phyloP scores from a whole-genome alignment of 495 filamentous ascomycete species.

The Cetradonia linearis region DNA sequence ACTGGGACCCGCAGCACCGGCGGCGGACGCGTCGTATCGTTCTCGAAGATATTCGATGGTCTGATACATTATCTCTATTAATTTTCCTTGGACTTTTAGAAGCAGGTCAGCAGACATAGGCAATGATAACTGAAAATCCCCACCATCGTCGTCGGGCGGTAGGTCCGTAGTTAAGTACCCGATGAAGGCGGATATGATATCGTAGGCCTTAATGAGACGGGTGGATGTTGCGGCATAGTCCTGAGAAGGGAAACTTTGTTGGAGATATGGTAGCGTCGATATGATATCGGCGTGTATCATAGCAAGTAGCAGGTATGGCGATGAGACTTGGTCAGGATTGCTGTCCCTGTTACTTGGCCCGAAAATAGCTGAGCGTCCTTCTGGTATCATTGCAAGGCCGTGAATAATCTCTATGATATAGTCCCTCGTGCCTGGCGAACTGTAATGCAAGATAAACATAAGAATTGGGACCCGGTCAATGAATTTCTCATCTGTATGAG shows the following conservation, averaged over 20 bases:
- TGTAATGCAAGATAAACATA: conserved; percentile 36
- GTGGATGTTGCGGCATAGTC: conserved; percentile 38
- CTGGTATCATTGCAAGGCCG: conserved; percentile 36
- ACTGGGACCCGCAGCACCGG: conserved; percentile 45
- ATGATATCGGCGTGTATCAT: conserved; percentile 52
- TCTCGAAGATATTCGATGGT: conserved; percentile 56
- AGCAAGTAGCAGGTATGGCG: conserved; percentile 50
- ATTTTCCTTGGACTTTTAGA: conserved; percentile 46
- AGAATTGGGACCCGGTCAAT: conserved; percentile 41
- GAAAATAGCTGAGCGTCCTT: conserved; percentile 39
- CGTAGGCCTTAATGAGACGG: conserved; percentile 49
- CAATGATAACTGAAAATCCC: conserved; percentile 11
- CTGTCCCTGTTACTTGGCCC: conserved; percentile 18
- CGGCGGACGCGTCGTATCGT: conserved; percentile 48
- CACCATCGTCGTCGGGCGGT: conserved; percentile 17
- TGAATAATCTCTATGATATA: conserved; percentile 46
- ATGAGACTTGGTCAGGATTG: conserved; percentile 34
- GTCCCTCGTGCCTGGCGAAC: conserved; percentile 40
- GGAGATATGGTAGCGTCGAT: conserved; percentile 48
- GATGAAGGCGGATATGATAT: conserved; percentile 49
- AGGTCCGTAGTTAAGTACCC: conserved; percentile 45
- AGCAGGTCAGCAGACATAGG: conserved; percentile 43
- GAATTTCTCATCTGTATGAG: conserved; percentile 35
- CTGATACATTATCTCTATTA: conserved; percentile 48
- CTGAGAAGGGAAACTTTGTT: conserved; percentile 42